Conservation (phyloP, 148 eudicot genomes). For the Spergularia bocconei region DNA sequence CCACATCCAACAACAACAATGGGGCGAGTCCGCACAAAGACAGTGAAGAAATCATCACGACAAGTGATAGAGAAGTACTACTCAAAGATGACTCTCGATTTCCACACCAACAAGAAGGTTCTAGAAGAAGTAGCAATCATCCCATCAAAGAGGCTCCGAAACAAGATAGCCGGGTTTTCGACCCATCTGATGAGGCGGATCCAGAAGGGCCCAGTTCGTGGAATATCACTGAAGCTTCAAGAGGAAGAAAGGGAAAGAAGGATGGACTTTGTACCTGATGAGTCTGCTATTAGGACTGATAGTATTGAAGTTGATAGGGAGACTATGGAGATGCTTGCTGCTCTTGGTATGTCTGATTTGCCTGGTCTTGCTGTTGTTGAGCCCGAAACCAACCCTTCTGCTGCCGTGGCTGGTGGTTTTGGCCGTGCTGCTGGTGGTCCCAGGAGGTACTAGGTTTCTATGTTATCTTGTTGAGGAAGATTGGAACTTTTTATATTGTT, state of each 20-base stretch:
- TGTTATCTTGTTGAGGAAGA: no score
- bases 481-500: no score
- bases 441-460: slow-evolving; percentile 26
- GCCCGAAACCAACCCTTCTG: slow-evolving; percentile 19
- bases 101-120: slow-evolving; percentile 56
- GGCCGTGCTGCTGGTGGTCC: slow-evolving; percentile 30
- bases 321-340: slow-evolving; percentile 45
- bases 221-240: slow-evolving; percentile 43
- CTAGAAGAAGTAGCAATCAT: slow-evolving; percentile 49
- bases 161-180: slow-evolving; percentile 53
- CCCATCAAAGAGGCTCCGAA: slow-evolving; percentile 46
- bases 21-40: slow-evolving; percentile 51
- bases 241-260: slow-evolving; percentile 51
- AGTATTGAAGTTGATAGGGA: slow-evolving; percentile 33
- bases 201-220: slow-evolving; percentile 50
- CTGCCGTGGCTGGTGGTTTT: slow-evolving; percentile 11
- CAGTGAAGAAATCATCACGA: slow-evolving; percentile 41
- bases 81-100: slow-evolving; percentile 43
- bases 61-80: slow-evolving; percentile 44
- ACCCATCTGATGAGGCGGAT: slow-evolving; percentile 52
- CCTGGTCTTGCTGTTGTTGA: slow-evolving; percentile 37
- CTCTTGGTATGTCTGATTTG: slow-evolving; percentile 41
- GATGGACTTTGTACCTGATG: slow-evolving; percentile 48
- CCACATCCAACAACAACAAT: slow-evolving; percentile 4
- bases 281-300: slow-evolving; percentile 38